These are phyloP conservation scores for Exophiala lecanii-corni DNA, from an alignment of 2,329 filamentous ascomycete species.

Conservation along the genomic window DNA sequence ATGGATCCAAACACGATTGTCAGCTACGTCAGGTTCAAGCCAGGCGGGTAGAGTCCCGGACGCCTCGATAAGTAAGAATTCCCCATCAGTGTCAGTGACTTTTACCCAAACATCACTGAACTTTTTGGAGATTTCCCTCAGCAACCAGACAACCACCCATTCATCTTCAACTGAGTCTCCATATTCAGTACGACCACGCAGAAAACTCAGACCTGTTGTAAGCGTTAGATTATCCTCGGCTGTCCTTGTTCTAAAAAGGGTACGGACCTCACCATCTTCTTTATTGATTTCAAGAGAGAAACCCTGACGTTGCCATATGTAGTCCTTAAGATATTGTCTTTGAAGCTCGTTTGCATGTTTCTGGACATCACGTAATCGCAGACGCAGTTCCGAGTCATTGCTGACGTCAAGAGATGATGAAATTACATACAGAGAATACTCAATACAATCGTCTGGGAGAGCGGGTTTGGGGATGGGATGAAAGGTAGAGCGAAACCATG, in stretches of 20 bases:
- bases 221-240: slow-evolving; percentile 23
- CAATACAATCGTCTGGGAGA: slow-evolving; percentile 77
- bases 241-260: slow-evolving; percentile 12
- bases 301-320: slow-evolving; percentile 89
- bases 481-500: slow-evolving; percentile 63
- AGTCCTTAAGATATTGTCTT: slow-evolving; percentile 66
- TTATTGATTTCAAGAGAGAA: slow-evolving; percentile 64
- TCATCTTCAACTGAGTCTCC: slow-evolving; percentile 96
- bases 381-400: slow-evolving; percentile 54
- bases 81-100: slow-evolving; percentile 82
- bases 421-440: slow-evolving; percentile 75
- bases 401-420: slow-evolving; percentile 52
- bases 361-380: slow-evolving; percentile 66
- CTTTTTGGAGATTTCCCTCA: slow-evolving; percentile 72
- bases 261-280: slow-evolving; percentile 52
- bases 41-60: slow-evolving; percentile 82
- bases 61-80: slow-evolving; percentile 92
- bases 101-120: slow-evolving; percentile 75
- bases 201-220: slow-evolving; percentile 47
- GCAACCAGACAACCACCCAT: slow-evolving; percentile 89
- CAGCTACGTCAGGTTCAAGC: slow-evolving; percentile 86
- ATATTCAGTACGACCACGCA: slow-evolving; percentile 77
- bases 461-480: slow-evolving; percentile 59
- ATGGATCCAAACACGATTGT: slow-evolving; percentile 86
- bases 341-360: slow-evolving; percentile 62